phyloP scores from a whole-genome alignment of 2,329 filamentous ascomycete species.

The Arthrinium puccinioides region DNA sequence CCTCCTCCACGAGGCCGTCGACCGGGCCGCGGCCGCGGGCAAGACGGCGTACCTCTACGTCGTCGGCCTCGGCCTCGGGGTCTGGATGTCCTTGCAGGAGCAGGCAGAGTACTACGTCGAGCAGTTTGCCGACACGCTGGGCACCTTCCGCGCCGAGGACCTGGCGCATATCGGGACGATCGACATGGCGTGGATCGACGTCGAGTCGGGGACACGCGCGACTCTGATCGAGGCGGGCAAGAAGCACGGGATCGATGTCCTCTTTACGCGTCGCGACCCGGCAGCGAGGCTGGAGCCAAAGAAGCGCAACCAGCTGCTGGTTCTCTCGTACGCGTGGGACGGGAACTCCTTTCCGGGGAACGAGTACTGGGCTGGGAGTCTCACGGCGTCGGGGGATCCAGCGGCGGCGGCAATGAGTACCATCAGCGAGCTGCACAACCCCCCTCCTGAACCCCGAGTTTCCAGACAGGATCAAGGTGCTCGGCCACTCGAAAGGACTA shows the following conservation, averaged over 20 bases:
- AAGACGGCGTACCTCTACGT: conserved; percentile 21
- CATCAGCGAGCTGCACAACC: conserved; percentile 24
- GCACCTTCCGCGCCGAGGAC: conserved; percentile 1
- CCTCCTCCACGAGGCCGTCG: conserved; percentile 20
- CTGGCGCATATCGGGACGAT: conserved; percentile 14
- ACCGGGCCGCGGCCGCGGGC: conserved; percentile 11
- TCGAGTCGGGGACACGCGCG: not conserved
- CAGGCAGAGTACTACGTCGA: conserved; percentile 14
- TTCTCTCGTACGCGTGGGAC: conserved; percentile 25
- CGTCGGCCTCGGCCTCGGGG: conserved; percentile 24
- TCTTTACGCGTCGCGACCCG: conserved; percentile 17
- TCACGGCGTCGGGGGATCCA: conserved; percentile 20
- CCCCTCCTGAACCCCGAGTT: conserved; percentile 19
- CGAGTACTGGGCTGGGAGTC: conserved; percentile 20
- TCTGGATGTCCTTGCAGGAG: conserved; percentile 9
- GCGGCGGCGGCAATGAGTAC: conserved; percentile 26
- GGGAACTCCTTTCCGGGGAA: conserved; percentile 25
- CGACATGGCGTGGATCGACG: conserved; percentile 16
- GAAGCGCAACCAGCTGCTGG: conserved; percentile 15
- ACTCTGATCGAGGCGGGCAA: not conserved
- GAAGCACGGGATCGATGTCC: conserved; percentile 9
- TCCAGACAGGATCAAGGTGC: conserved; percentile 14
- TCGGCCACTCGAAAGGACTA: no score
- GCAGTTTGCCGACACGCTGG: conserved; percentile 12
- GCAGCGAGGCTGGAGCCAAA: conserved; percentile 13